Conservation (phyloP, 805 yeast genomes). For the Gaillardinia entomophila region DNA sequence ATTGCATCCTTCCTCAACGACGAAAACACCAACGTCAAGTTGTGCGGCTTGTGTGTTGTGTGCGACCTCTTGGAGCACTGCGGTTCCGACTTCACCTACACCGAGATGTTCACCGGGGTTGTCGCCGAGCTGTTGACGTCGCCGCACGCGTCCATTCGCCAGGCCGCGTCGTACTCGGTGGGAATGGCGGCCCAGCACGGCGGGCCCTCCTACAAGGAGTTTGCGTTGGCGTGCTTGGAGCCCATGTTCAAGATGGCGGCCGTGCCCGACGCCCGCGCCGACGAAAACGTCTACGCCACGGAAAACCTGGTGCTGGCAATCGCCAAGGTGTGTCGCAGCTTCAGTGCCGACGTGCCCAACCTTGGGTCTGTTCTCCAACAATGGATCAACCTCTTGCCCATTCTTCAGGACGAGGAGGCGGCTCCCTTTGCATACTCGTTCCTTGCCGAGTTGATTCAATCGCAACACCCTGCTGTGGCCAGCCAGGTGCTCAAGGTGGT, state of each 20-base stretch:
- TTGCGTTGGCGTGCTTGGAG: conserved; percentile 65
- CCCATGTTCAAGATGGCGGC: conserved; percentile 67
- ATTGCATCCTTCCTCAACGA: conserved; percentile 58
- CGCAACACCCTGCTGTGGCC: conserved; percentile 52
- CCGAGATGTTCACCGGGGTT: conserved; percentile 57
- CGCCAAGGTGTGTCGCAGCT: conserved; percentile 72
- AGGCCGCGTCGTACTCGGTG: conserved; percentile 77
- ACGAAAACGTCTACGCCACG: conserved; percentile 79
- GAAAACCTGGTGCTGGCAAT: conserved; percentile 81
- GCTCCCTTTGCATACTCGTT: conserved; percentile 81
- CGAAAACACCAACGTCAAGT: conserved; percentile 59
- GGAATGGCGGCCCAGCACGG: conserved; percentile 87
- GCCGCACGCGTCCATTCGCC: conserved; percentile 70
- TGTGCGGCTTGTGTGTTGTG: conserved; percentile 75
- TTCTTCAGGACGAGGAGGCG: conserved; percentile 78
- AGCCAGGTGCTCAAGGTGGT: conserved; percentile 57
- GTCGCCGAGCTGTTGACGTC: conserved; percentile 64
- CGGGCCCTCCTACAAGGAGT: conserved; percentile 54
- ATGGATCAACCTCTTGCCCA: conserved; percentile 82
- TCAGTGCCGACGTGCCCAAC: conserved; percentile 54
- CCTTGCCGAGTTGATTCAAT: conserved; percentile 63
- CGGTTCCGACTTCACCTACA: conserved; percentile 59
- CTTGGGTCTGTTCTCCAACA: conserved; percentile 56
- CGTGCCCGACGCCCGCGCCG: conserved; percentile 79
- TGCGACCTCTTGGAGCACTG: conserved; percentile 78